phyloP scores from a whole-genome alignment of 192 early-diverging fungal species.

The Backusella morwellensis region DNA sequence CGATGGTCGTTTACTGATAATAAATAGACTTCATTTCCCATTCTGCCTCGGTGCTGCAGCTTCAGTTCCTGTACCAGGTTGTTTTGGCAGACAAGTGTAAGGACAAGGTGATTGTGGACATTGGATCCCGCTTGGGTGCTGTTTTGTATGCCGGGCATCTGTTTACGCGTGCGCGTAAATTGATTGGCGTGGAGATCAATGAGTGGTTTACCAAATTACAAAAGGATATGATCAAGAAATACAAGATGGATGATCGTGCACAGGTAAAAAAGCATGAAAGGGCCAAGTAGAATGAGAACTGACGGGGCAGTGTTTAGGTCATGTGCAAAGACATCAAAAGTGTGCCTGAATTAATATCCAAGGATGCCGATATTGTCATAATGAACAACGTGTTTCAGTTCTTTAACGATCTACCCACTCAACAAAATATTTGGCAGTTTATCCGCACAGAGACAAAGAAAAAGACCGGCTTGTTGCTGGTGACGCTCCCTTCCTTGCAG shows the following conservation, averaged over 20 bases:
- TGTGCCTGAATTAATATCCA: slow-evolving; percentile 35
- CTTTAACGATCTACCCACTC: slow-evolving; percentile 41
- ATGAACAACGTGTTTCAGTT: slow-evolving; percentile 68
- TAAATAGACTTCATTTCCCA: slow-evolving; percentile 57
- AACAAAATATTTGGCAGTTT: slow-evolving; percentile 54
- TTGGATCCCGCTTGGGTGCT: slow-evolving; percentile 58
- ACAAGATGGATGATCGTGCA: slow-evolving; percentile 49
- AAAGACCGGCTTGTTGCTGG: slow-evolving; percentile 39
- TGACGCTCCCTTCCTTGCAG: slow-evolving; percentile 53
- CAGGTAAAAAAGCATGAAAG: slow-evolving; percentile 32
- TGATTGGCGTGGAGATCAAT: slow-evolving; percentile 62
- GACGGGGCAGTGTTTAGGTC: slow-evolving; percentile 20
- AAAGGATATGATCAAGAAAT: slow-evolving; percentile 47
- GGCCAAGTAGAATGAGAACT: no score
- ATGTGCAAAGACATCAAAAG: slow-evolving; percentile 48
- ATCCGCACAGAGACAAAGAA: slow-evolving; percentile 41
- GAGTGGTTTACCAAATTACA: slow-evolving; percentile 55
- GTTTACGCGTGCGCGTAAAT: slow-evolving; percentile 47
- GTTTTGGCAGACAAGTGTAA: slow-evolving; percentile 39
- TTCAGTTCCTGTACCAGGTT: slow-evolving; percentile 54
- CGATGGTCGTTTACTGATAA: background rate
- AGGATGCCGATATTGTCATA: slow-evolving; percentile 50
- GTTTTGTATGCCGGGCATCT: slow-evolving; percentile 55
- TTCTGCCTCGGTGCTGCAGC: slow-evolving; percentile 52
- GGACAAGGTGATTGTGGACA: slow-evolving; percentile 52